phyloP scores from a whole-genome alignment of 495 filamentous ascomycete species.

The Aspergillus asperescens region DNA sequence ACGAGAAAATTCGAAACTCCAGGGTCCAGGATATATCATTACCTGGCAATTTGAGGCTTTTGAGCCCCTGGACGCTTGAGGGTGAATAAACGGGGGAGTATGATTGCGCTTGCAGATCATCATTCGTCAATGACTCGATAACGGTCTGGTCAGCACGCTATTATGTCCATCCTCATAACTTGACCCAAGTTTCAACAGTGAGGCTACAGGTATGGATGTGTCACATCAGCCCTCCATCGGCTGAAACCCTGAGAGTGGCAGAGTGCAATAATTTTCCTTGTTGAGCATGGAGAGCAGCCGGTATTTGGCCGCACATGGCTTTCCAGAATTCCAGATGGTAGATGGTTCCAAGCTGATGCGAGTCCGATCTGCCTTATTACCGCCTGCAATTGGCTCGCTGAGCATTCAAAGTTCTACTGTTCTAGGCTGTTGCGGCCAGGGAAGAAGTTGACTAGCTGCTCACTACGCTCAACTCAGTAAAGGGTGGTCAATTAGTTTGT shows the following conservation, averaged over 20 bases:
- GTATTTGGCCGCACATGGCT: conserved; percentile 11
- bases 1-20: not conserved
- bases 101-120: conserved; percentile 7
- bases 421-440: conserved; percentile 14
- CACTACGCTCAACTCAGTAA: conserved; percentile 11
- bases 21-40: no score
- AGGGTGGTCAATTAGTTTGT: conserved; percentile 2
- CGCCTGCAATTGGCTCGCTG: conserved; percentile 12
- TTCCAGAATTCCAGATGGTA: no score
- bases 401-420: conserved; percentile 4
- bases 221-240: not conserved
- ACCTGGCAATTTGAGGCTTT: not conserved
- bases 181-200: not conserved
- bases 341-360: conserved; percentile 8
- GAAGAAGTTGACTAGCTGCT: conserved; percentile 7
- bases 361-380: conserved; percentile 5
- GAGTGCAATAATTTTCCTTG: no score
- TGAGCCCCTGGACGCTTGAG: not conserved
- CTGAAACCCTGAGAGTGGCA: not conserved
- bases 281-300: no score
- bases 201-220: not conserved
- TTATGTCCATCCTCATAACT: not conserved
- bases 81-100: not conserved
- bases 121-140: conserved; percentile 3
- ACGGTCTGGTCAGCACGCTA: not conserved